A percentile compares a stretch with the other conserved stretches of the same genome.
Conservation (phyloP, 1,284 basidiomycete species). For the Sutorius eximius region DNA sequence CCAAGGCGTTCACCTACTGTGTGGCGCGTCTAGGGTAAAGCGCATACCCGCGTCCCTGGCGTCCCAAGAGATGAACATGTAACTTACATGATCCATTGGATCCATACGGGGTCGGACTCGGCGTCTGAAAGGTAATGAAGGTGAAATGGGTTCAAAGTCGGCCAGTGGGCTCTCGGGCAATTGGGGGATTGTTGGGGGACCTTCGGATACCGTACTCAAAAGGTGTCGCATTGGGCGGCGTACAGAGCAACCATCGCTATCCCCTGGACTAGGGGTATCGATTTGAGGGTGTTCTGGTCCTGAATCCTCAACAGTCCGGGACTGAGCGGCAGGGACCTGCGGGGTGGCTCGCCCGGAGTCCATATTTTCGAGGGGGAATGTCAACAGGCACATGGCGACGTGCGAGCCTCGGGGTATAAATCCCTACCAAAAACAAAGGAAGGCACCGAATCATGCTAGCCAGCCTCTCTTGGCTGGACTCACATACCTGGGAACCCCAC, state of each 20-base stretch:
- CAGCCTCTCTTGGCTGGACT: neutral
- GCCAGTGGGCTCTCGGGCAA: constrained; percentile 8
- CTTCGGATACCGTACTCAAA: constrained; percentile 7
- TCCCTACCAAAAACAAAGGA: neutral
- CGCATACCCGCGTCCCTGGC: neutral
- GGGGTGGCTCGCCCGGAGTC: constrained; percentile 3
- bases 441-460: no score
- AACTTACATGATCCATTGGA: constrained; percentile 20
- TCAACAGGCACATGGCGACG: neutral
- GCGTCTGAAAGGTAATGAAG: constrained; percentile 3
- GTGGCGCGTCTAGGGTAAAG: constrained; percentile 22
- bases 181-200: neutral
- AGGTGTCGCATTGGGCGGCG: constrained; percentile 4
- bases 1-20: constrained; percentile 45
- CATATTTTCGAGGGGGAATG: constrained; percentile 12
- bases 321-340: neutral
- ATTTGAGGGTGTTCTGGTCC: neutral
- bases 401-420: constrained; percentile 1
- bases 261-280: neutral
- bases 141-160: constrained; percentile 11
- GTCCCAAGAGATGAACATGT: neutral
- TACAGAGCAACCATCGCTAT: neutral
- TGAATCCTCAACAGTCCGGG: neutral
- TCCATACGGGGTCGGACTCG: constrained; percentile 28
- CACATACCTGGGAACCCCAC: neutral